These are phyloP conservation scores for Xylariaceae sp. DNA, from an alignment of 2,329 filamentous ascomycete genomes.

Conservation along the genomic window DNA sequence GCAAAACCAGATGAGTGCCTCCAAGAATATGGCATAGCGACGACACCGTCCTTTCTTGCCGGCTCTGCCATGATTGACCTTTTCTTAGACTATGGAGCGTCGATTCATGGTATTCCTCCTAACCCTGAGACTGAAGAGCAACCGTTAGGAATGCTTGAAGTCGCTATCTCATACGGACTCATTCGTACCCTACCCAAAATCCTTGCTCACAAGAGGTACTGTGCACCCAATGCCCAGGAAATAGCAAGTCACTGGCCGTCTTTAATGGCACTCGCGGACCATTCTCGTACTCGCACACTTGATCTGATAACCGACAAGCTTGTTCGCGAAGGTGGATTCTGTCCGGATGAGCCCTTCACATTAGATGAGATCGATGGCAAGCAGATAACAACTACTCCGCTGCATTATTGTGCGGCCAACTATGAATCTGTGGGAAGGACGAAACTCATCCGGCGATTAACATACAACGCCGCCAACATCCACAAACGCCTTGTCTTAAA, in stretches of 20 bases:
- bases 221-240: slow-evolving; percentile 10
- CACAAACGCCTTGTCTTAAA: slow-evolving; percentile 8
- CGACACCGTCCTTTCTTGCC: not conserved
- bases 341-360: not conserved
- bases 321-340: not conserved
- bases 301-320: slow-evolving; percentile 1
- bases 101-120: slow-evolving; percentile 10
- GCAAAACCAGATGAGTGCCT: slow-evolving; percentile 17
- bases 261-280: not conserved
- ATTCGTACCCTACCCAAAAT: slow-evolving; percentile 1
- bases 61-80: slow-evolving; percentile 5
- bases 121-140: not conserved
- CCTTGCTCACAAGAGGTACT: slow-evolving; percentile 7
- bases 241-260: slow-evolving; percentile 10
- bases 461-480: slow-evolving; percentile 4
- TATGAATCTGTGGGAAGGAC: not conserved
- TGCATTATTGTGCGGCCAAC: slow-evolving; percentile 1
- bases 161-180: slow-evolving; percentile 8
- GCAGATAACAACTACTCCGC: not conserved
- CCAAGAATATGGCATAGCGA: not conserved
- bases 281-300: not conserved
- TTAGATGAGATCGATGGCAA: not conserved
- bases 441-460: not conserved
- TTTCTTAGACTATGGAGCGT: slow-evolving; percentile 17
- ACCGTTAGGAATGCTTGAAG: slow-evolving; percentile 10